Evolutionary conservation across 805 yeast species (phyloP).

Genomic region (Pichia manshurica): DNA sequence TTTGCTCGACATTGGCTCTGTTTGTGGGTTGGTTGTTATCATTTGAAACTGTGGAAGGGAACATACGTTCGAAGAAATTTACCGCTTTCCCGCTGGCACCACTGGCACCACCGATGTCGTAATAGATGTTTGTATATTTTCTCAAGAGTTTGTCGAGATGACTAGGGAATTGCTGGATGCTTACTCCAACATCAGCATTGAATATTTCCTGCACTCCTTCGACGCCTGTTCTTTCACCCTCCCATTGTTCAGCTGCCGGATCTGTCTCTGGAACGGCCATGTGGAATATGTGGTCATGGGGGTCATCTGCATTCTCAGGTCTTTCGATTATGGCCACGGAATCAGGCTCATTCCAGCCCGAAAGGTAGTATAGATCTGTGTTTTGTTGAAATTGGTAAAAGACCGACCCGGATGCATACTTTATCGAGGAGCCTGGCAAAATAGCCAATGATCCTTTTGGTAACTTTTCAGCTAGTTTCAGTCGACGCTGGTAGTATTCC

Average conservation of each 20-base stretch:
- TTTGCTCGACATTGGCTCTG: slow-evolving; percentile 14
- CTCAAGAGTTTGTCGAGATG: slow-evolving; percentile 44
- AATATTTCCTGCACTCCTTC: slow-evolving; percentile 77
- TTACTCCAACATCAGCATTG: slow-evolving; percentile 75
- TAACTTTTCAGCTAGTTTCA: slow-evolving; percentile 48
- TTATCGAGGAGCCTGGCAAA: slow-evolving; percentile 63
- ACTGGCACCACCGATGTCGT: slow-evolving; percentile 35
- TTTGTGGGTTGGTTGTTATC: slow-evolving; percentile 18
- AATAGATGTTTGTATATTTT: slow-evolving; percentile 47
- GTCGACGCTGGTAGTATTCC: slow-evolving; percentile 75
- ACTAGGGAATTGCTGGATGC: slow-evolving; percentile 38
- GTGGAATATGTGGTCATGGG: slow-evolving; percentile 47
- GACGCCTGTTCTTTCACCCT: slow-evolving; percentile 85
- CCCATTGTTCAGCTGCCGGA: slow-evolving; percentile 82
- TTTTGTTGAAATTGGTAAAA: slow-evolving; percentile 91
- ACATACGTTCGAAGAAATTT: slow-evolving; percentile 15
- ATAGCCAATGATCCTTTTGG: slow-evolving; percentile 66
- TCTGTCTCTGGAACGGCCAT: slow-evolving; percentile 85
- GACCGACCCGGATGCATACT: slow-evolving; percentile 84
- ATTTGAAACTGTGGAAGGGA: slow-evolving; percentile 15
- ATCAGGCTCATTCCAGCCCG: slow-evolving; percentile 92
- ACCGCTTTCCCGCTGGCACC: slow-evolving; percentile 9
- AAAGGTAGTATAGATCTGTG: slow-evolving; percentile 76
- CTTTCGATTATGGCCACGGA: slow-evolving; percentile 65
- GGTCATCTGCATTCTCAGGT: slow-evolving; percentile 45